Evolutionary conservation across 2,329 filamentous ascomycete genomes (phyloP), one percentile per base, ranked within the genome.

Genomic region (Fusarium pseudoanthophilum): DNA sequence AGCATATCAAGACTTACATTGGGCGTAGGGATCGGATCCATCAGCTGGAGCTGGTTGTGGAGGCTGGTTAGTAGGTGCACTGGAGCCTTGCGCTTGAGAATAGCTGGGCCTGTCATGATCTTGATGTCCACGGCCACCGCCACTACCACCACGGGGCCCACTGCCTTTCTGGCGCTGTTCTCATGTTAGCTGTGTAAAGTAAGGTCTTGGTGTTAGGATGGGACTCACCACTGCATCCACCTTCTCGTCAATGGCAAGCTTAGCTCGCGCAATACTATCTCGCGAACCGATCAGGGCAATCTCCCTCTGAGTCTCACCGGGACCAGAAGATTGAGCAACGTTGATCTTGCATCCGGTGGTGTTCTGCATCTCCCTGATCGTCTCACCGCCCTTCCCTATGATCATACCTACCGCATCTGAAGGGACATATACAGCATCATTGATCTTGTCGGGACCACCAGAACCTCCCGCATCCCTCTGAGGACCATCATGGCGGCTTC

Each of bases 351-450:
- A 97, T 51, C 93, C 93, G 10, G 94, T 96, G 37, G 86, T 88
- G 79, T 91, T 92, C 82, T 97, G 95, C 92, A 97, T 97, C 76
- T 97, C 94, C 74, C 95, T 94, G 80, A 97, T 97, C 1, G 95
- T 97, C 84, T 97, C 95, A 73, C 95, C 95, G 64, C 94, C 93
- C 86, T 97, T 97, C 73, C 95, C 95, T 69, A 97, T 97, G 74
- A 97, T 97, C 95, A 97, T 97, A 69, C 95, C 95, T 61, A 97
- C 95, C 11, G 95, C 93, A 80, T 97, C 95, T 28, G 94, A 95
- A 18, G 95, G 95, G 15, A 97, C 94, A 75, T 90, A 91, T 71
- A 97, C 94, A 45, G 90, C 91, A 78, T 97, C 94, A 78, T 92
- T 95, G 77, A 93, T 88, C 84, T 95, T 95, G 75, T 93, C 92